phyloP scores from a whole-genome alignment of 164 flowering plant genomes.

The Stephania yunnanensis region DNA sequence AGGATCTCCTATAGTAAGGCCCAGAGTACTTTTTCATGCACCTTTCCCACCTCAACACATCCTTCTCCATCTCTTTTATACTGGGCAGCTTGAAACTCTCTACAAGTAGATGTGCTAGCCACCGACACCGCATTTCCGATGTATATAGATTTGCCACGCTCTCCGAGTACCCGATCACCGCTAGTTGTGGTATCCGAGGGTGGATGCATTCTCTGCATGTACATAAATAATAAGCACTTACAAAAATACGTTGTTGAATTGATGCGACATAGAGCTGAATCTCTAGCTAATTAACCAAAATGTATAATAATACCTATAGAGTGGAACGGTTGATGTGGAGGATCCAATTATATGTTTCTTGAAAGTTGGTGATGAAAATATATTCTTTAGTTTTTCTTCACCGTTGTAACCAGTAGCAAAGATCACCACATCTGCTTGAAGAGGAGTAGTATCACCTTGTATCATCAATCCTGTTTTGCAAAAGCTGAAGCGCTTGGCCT shows the following conservation, averaged over 20 bases:
- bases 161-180: slow-evolving; percentile 53
- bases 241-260: background rate
- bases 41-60: slow-evolving; percentile 39
- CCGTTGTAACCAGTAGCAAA: slow-evolving; percentile 58
- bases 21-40: slow-evolving; percentile 37
- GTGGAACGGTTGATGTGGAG: slow-evolving; percentile 26
- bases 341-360: slow-evolving; percentile 29
- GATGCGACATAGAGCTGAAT: background rate
- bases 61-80: slow-evolving; percentile 48
- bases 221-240: background rate
- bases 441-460: slow-evolving; percentile 25
- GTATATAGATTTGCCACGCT: slow-evolving; percentile 46
- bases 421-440: slow-evolving; percentile 50
- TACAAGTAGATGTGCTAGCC: slow-evolving; percentile 36
- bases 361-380: slow-evolving; percentile 38
- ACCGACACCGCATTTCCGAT: slow-evolving; percentile 50
- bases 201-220: slow-evolving; percentile 42
- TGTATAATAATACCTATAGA: slow-evolving; percentile 40
- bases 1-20: slow-evolving; percentile 34
- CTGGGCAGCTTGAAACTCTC: slow-evolving; percentile 33
- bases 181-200: slow-evolving; percentile 56
- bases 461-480: slow-evolving; percentile 40
- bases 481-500: slow-evolving; percentile 34
- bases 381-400: slow-evolving; percentile 42
- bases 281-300: background rate